phyloP scores from a whole-genome alignment of 2,329 filamentous ascomycete genomes.

The Fusarium dimerum region DNA sequence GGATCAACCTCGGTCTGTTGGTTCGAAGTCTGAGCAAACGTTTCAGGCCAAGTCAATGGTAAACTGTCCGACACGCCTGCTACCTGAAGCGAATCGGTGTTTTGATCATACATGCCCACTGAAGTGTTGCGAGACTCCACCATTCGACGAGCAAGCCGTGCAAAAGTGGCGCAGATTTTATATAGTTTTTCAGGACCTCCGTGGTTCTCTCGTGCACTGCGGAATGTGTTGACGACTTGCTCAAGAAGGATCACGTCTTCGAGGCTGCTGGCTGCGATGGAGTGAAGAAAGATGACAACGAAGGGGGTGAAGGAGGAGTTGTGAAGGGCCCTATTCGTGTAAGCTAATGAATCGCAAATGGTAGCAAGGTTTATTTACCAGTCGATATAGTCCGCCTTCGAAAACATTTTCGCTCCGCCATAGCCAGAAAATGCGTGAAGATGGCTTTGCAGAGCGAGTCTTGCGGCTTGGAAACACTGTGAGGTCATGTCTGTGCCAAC shows the following conservation, averaged over 20 bases:
- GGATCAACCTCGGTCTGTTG: neutral
- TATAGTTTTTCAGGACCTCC: constrained; percentile 17
- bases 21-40: neutral
- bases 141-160: constrained; percentile 13
- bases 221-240: constrained; percentile 16
- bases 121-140: constrained; percentile 19
- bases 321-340: constrained; percentile 18
- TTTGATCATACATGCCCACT: constrained; percentile 19
- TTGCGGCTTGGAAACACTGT: constrained; percentile 18
- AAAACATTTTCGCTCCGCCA: constrained; percentile 5
- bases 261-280: constrained; percentile 11
- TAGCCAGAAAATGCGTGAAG: constrained; percentile 18
- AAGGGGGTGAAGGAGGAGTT: constrained; percentile 22
- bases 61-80: constrained; percentile 11
- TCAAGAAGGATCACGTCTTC: constrained; percentile 8
- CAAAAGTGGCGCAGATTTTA: constrained; percentile 17
- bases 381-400: constrained; percentile 20
- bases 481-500: constrained; percentile 12
- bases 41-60: constrained; percentile 7
- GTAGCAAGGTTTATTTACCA: constrained; percentile 6
- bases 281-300: constrained; percentile 20
- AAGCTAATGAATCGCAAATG: neutral
- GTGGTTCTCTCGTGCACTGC: constrained; percentile 9
- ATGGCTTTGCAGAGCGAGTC: constrained; percentile 12
- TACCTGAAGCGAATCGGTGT: constrained; percentile 14